Percentiles rank a stretch among this genome's conserved stretches.
phyloP scores from a whole-genome alignment of 495 filamentous ascomycete species.

The Cudoniella acicularis region DNA sequence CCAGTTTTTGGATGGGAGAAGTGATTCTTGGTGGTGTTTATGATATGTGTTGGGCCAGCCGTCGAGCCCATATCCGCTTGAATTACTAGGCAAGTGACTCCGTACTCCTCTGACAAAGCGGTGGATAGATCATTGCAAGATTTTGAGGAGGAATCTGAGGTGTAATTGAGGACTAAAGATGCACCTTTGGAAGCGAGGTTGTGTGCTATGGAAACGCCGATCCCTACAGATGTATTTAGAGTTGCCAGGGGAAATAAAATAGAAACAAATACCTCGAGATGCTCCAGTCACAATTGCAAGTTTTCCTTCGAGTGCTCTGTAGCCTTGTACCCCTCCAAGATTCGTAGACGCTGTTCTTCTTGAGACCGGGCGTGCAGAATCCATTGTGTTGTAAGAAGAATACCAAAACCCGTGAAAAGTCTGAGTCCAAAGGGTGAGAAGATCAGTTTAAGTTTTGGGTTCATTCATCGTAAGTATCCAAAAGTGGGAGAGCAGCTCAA shows the following conservation, averaged over 20 bases:
- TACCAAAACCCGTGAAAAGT: slow-evolving; percentile 21
- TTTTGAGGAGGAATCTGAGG: slow-evolving; percentile 50
- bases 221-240: slow-evolving; percentile 51
- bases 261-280: slow-evolving; percentile 55
- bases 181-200: slow-evolving; percentile 75
- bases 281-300: slow-evolving; percentile 75
- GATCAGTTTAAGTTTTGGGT: slow-evolving; percentile 2
- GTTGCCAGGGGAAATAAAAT: background rate
- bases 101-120: slow-evolving; percentile 26
- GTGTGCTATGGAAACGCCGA: slow-evolving; percentile 77
- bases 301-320: slow-evolving; percentile 56
- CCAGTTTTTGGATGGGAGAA: slow-evolving; percentile 21
- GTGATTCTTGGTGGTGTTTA: slow-evolving; percentile 31
- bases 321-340: slow-evolving; percentile 16
- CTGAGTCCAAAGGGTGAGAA: slow-evolving; percentile 12
- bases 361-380: slow-evolving; percentile 4
- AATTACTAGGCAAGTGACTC: slow-evolving; percentile 33
- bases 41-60: slow-evolving; percentile 33
- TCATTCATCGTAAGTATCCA: background rate
- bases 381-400: slow-evolving; percentile 21
- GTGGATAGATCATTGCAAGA: slow-evolving; percentile 39
- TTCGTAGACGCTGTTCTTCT: slow-evolving; percentile 16
- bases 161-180: slow-evolving; percentile 67
- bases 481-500: background rate
- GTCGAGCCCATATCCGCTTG: slow-evolving; percentile 43